Conservation (phyloP, 352 stramenopile genomes). For the Globisporangium sylvaticum region DNA sequence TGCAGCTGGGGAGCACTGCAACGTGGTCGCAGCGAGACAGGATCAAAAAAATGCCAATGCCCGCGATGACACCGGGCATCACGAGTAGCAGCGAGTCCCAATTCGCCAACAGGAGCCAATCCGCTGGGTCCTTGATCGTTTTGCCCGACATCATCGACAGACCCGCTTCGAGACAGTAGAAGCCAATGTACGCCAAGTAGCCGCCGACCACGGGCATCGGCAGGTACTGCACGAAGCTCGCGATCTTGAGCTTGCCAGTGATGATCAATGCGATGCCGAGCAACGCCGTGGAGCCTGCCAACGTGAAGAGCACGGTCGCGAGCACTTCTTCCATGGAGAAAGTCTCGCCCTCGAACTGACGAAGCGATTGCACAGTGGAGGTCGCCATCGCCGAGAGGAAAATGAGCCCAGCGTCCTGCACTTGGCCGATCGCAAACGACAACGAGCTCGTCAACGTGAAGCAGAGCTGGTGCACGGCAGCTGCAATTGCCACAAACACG, state of each 20-base stretch:
- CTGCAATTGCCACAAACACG: slow-evolving; percentile 11
- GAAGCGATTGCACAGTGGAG: slow-evolving; percentile 80
- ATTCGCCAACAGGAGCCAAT: slow-evolving; percentile 85
- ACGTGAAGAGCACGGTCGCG: slow-evolving; percentile 92
- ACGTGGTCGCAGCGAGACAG: slow-evolving; percentile 81
- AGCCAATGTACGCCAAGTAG: slow-evolving; percentile 97
- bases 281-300: slow-evolving; percentile 89
- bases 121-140: slow-evolving; percentile 83
- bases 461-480: slow-evolving; percentile 76
- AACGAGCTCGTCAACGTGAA: slow-evolving; percentile 90
- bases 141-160: slow-evolving; percentile 88
- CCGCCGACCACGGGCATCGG: slow-evolving; percentile 96
- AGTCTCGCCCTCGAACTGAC: slow-evolving; percentile 50
- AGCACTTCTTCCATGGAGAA: slow-evolving; percentile 83
- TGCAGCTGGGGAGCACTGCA: slow-evolving; percentile 79
- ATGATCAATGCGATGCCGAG: slow-evolving; percentile 93
- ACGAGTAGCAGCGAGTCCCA: slow-evolving; percentile 76
- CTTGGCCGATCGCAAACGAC: slow-evolving; percentile 96
- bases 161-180: slow-evolving; percentile 82
- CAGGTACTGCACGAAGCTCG: slow-evolving; percentile 96
- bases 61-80: slow-evolving; percentile 80
- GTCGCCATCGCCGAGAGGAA: slow-evolving; percentile 96
- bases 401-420: slow-evolving; percentile 99
- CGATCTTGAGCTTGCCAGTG: slow-evolving; percentile 93
- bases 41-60: slow-evolving; percentile 81